Conservation (phyloP, 441 rosid species). For the Mallotus repandus region DNA sequence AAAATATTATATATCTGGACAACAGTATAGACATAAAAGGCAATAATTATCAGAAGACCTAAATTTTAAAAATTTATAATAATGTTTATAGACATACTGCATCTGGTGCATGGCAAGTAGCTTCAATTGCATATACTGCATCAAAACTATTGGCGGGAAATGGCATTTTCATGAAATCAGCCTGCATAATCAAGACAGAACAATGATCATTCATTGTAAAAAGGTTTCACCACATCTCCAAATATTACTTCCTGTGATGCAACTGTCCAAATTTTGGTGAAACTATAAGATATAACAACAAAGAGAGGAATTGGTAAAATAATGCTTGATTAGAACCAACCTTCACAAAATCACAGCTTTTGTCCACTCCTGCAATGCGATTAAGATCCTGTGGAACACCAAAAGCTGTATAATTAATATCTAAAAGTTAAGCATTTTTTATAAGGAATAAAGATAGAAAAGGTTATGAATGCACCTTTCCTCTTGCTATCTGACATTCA, state of each 20-base stretch:
- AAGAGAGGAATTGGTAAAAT: neutral
- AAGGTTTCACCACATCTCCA: neutral
- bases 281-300: neutral
- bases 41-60: neutral
- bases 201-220: neutral
- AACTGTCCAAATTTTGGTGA: neutral
- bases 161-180: conserved; percentile 99
- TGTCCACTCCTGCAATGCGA: conserved; percentile 74
- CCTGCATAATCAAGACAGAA: conserved; percentile 50
- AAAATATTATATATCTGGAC: too few relatives aligned
- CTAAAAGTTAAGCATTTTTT: neutral
- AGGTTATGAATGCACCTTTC: conserved; percentile 53
- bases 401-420: conserved; percentile 18
- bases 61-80: neutral
- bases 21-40: too few relatives aligned
- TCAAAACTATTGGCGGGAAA: conserved; percentile 80
- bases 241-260: too few relatives aligned
- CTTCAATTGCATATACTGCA: conserved; percentile 96
- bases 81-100: conserved; percentile 51
- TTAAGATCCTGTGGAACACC: conserved; percentile 62
- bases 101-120: conserved; percentile 98
- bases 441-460: neutral
- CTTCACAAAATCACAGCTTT: conserved; percentile 85
- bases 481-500: conserved; percentile 95
- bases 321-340: conserved; percentile 34